These are phyloP conservation scores for Fusarium transvaalense DNA, from an alignment of 2,329 filamentous ascomycete species.

Conservation along the genomic window DNA sequence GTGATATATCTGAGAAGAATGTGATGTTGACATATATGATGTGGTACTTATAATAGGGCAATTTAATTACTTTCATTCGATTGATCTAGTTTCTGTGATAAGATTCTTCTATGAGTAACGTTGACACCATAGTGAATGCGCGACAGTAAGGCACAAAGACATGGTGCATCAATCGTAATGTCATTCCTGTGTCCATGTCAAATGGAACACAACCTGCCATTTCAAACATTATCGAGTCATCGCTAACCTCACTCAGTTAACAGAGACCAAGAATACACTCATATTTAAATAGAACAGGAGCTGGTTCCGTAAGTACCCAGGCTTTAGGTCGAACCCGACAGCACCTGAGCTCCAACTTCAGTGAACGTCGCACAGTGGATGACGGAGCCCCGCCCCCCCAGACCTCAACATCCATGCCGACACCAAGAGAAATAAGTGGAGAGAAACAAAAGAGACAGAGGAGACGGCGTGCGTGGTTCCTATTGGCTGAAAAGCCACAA, in stretches of 20 bases:
- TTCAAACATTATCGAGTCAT: neutral
- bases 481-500: fast-evolving
- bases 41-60: fast-evolving
- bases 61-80: neutral
- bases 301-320: neutral
- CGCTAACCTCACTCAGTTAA: neutral
- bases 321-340: too few relatives aligned
- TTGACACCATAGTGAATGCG: too few relatives aligned
- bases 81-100: neutral
- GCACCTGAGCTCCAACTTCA: too few relatives aligned
- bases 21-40: fast-evolving
- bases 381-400: too few relatives aligned
- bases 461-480: neutral
- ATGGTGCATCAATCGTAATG: too few relatives aligned
- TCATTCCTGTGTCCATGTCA: too few relatives aligned
- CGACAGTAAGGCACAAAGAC: too few relatives aligned
- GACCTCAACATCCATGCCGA: too few relatives aligned
- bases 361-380: too few relatives aligned
- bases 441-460: too few relatives aligned
- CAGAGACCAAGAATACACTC: neutral
- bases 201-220: neutral
- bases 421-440: too few relatives aligned
- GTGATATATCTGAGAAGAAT: neutral
- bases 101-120: neutral
- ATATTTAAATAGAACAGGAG: too few relatives aligned